Conservation (phyloP, 257 asterid species). For the Penstemon eatonii region DNA sequence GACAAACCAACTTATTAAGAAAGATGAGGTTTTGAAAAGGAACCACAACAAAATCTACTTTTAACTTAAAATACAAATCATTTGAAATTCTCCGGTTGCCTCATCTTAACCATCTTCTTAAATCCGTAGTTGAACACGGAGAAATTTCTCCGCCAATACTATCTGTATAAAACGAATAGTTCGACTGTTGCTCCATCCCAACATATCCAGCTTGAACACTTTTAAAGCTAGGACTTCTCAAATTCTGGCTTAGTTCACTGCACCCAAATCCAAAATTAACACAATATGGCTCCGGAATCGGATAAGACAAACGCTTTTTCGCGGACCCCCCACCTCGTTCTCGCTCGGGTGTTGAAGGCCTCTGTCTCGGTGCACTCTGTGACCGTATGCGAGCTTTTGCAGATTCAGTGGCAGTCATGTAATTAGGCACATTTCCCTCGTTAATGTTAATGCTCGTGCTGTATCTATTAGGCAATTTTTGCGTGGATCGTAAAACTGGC, state of each 20-base stretch:
- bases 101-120: slow-evolving; percentile 79
- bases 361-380: slow-evolving; percentile 85
- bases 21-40: background rate
- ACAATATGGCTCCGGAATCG: slow-evolving; percentile 60
- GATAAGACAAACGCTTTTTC: slow-evolving; percentile 71
- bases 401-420: slow-evolving; percentile 93
- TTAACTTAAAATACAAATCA: slow-evolving; percentile 21
- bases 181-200: slow-evolving; percentile 78
- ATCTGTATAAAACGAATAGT: slow-evolving; percentile 63
- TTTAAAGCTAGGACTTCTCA: slow-evolving; percentile 91
- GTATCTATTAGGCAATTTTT: slow-evolving; percentile 22
- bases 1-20: background rate
- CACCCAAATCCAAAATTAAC: slow-evolving; percentile 46
- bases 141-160: slow-evolving; percentile 87
- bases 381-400: slow-evolving; percentile 79
- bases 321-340: slow-evolving; percentile 57
- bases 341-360: slow-evolving; percentile 82
- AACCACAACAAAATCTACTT: slow-evolving; percentile 26
- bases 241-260: slow-evolving; percentile 34
- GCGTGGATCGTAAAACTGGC: slow-evolving; percentile 60
- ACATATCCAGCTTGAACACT: slow-evolving; percentile 79
- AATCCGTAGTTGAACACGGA: slow-evolving; percentile 85
- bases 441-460: slow-evolving; percentile 35
- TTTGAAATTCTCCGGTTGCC: slow-evolving; percentile 1
- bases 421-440: slow-evolving; percentile 54